Evolutionary conservation across 495 filamentous ascomycete genomes (phyloP), one percentile per base, ranked within the genome.

Genomic region (Aspergillus mulundensis): DNA sequence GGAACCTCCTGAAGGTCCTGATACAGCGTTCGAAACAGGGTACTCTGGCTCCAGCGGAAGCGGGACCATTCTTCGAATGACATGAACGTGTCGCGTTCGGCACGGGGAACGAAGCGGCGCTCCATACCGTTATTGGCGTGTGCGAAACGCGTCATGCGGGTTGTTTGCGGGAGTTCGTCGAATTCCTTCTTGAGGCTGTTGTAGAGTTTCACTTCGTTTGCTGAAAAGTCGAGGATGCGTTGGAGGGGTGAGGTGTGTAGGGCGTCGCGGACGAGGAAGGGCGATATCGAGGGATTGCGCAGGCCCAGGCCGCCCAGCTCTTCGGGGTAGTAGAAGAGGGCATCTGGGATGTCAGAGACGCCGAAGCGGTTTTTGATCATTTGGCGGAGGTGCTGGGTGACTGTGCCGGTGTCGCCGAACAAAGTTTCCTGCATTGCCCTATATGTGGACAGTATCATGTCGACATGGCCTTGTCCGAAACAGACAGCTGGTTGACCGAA

Each of bases 401-500:
- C 74, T 11, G 57, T 60, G 2, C 47, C 44, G 12, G 50, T 64
- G 21, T 38, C 24, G 20, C 66, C 69, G 61, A 81, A 85, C 18
- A 78, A 66, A 15, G 54, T 61, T n/a, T 70, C 58, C 38, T 86
- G 80, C 34, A 85, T 83, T n/a, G 71, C 68, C 40, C 74, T 63
- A 50, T 83, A 77, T 0, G 80, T 77, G 14, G 62, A 54, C n/a
- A 84, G 72, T 53, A 83, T 80, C 55, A 72, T 70, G 47, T 84
- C 78, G 19, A 85, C 72, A 56, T 85, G 83, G 16, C 70, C 61
- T 32, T 66, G 71, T 0, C 83, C 83, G 53, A 84, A 82, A 59
- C 81, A 84, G 48, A 80, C 73, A 0, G 83, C 80, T 0, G 81
- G 74, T 53, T 79, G 72, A 1, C 82, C 83, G 42, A 86, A 84